Base-by-base conservation (phyloP, 495 filamentous ascomycete genomes). In the Xylaria scruposa region DNA sequence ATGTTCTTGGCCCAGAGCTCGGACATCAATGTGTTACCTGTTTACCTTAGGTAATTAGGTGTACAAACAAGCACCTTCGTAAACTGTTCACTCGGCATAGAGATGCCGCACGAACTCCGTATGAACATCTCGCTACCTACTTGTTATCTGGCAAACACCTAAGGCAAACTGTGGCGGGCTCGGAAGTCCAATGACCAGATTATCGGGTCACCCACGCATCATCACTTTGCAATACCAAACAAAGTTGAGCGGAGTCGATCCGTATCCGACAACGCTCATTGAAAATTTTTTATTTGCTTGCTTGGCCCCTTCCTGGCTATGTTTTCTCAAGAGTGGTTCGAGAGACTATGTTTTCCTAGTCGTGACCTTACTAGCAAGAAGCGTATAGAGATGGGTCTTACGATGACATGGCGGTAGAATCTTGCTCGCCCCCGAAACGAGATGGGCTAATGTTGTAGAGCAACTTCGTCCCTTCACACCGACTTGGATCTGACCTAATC, bases 171-270 rank as follows among this genome's bases (percentile, higher is more conserved):
- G 24, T 40, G n/a, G 47, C 29, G 47, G 26, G 31, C 24, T 31
- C 26, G 33, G n/a, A 46, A 21, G 29, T 26, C 68, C 60, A 51
- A 63, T 49, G 33, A 59, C 69, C 69, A 47, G 51, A 44, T 60
- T 71, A 31, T 26, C 61, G 69, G 69, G 69, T 66, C 69, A 19
- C 31, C 26, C 15, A 24, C n/a, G 21, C n/a, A n/a, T n/a, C 54
- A n/a, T 17, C 40, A 24, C 36, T 21, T 53, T 40, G 24, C 38
- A n/a, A 26, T 26, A 60, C 54, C n/a, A n/a, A n/a, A n/a, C 44
- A 44, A 54, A 63, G 38, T 51, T 26, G 42, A 54, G 31, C 24
- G 24, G n/a, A 40, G 9, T 4, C 19, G 15, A 21, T 40, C 19
- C 17, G 36, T 29, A 42, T 24, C 59, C 59, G 24, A n/a, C 59